Evolutionary conservation across 805 yeast species (phyloP).

Genomic region (Ogataea allantospora): DNA sequence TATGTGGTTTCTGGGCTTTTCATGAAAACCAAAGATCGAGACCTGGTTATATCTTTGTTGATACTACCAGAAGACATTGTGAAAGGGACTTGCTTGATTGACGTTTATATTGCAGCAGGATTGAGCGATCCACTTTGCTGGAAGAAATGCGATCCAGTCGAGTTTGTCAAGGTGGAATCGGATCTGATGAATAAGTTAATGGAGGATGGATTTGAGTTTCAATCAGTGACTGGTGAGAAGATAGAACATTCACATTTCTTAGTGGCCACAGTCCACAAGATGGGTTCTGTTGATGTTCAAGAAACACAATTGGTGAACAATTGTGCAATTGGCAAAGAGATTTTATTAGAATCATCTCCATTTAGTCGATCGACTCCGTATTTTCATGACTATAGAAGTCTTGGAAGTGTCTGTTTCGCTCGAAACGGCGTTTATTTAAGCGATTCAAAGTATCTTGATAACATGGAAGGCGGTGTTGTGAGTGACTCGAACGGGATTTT

Average conservation of each 20-base stretch:
- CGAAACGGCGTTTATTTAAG: conserved; percentile 26
- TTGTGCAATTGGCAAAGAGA: conserved; percentile 1
- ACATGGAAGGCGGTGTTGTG: conserved; percentile 43
- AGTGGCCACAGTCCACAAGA: conserved; percentile 13
- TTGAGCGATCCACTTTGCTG: conserved; percentile 2
- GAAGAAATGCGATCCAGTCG: neutral
- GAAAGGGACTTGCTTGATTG: neutral
- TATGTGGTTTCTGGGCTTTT: conserved; percentile 1
- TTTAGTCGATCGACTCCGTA: conserved; percentile 24
- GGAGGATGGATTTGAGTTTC: conserved; percentile 28
- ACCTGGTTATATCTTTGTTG: neutral
- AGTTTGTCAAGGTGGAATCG: neutral
- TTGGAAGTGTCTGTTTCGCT: conserved; percentile 10
- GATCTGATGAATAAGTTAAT: conserved; percentile 2
- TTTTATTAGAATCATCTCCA: conserved; percentile 24
- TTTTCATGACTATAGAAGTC: conserved; percentile 2
- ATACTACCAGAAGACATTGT: neutral
- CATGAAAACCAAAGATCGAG: neutral
- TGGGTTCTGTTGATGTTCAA: neutral
- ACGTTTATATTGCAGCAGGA: no score
- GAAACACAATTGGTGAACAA: neutral
- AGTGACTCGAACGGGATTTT: conserved; percentile 8
- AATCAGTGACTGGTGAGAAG: conserved; percentile 14
- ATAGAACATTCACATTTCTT: conserved; percentile 25
- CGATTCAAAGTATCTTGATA: conserved; percentile 44